A percentile compares a stretch with the other conserved stretches of the same genome.
These are phyloP conservation scores for Calycina marina DNA, from an alignment of 2,329 filamentous ascomycete species.

Conservation along the genomic window DNA sequence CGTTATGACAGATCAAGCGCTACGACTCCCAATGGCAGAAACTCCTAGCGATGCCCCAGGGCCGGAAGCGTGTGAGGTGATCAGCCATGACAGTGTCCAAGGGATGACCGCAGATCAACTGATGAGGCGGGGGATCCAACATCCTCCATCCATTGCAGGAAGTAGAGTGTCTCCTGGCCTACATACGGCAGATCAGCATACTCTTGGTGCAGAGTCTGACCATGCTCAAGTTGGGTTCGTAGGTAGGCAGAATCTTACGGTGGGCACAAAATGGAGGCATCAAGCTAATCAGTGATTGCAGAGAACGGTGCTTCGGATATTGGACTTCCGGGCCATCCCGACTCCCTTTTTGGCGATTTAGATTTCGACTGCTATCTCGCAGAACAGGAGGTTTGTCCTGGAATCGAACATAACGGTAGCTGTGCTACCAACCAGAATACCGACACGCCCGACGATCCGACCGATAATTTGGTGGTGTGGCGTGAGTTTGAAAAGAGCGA, in stretches of 20 bases:
- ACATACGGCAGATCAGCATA: background rate
- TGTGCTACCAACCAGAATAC: constrained; percentile 1
- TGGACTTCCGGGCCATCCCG: background rate
- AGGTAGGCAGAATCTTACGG: constrained; percentile 1
- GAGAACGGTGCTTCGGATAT: background rate
- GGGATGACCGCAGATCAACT: background rate
- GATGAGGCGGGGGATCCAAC: background rate
- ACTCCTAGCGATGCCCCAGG: background rate
- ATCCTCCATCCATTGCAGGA: background rate
- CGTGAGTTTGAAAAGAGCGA: constrained; percentile 1
- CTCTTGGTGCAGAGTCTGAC: background rate
- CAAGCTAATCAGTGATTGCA: constrained; percentile 1
- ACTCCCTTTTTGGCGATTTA: constrained; percentile 1
- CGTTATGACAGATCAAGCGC: background rate
- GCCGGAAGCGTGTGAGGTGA: background rate
- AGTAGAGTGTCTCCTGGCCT: background rate
- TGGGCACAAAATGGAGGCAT: background rate
- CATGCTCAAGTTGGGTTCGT: background rate
- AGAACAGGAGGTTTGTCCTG: constrained; percentile 1
- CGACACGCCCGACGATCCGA: background rate
- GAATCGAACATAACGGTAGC: background rate
- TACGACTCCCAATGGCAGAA: background rate
- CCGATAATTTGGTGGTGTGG: background rate
- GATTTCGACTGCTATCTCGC: constrained; percentile 1
- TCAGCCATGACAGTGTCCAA: background rate